These are phyloP conservation scores for Scleromitrula shiraiana DNA, from an alignment of 2,329 filamentous ascomycete species.

Conservation along the genomic window DNA sequence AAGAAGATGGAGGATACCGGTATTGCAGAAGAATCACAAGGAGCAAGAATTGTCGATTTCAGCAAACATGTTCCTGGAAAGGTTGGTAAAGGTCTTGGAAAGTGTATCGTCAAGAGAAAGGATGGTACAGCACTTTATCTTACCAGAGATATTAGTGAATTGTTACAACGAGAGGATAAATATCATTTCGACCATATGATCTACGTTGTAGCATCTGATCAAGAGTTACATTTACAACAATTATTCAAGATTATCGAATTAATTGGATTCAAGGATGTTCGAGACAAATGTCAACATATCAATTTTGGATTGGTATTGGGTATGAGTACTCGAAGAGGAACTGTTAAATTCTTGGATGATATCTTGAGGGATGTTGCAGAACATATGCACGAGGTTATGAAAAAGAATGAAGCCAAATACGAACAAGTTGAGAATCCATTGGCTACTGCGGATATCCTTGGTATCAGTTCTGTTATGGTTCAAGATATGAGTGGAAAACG, in stretches of 20 bases:
- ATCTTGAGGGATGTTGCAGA: conserved; percentile 76
- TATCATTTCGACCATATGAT: conserved; percentile 72
- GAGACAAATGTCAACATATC: conserved; percentile 62
- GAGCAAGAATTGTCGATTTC: conserved; percentile 66
- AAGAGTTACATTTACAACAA: conserved; percentile 66
- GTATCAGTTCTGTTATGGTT: conserved; percentile 93
- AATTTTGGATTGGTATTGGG: conserved; percentile 67
- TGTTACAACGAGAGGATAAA: conserved; percentile 55
- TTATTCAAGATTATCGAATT: conserved; percentile 71
- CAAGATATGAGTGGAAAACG: conserved; percentile 97
- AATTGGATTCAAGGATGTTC: conserved; percentile 60
- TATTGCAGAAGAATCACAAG: conserved; percentile 62
- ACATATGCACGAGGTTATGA: conserved; percentile 98
- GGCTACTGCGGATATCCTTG: conserved; percentile 75
- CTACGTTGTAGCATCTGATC: conserved; percentile 66
- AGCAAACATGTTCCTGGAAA: conserved; percentile 58
- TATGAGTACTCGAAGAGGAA: conserved; percentile 64
- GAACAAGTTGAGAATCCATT: conserved; percentile 78
- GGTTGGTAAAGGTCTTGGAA: conserved; percentile 60
- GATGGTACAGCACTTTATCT: conserved; percentile 72
- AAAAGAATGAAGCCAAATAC: conserved; percentile 84
- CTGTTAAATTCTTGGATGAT: conserved; percentile 64
- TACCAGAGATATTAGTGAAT: conserved; percentile 69
- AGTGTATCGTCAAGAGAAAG: conserved; percentile 62
- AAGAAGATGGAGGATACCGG: conserved; percentile 54